phyloP scores from a whole-genome alignment of 2,329 filamentous ascomycete genomes.

The Zymoseptoria tritici region DNA sequence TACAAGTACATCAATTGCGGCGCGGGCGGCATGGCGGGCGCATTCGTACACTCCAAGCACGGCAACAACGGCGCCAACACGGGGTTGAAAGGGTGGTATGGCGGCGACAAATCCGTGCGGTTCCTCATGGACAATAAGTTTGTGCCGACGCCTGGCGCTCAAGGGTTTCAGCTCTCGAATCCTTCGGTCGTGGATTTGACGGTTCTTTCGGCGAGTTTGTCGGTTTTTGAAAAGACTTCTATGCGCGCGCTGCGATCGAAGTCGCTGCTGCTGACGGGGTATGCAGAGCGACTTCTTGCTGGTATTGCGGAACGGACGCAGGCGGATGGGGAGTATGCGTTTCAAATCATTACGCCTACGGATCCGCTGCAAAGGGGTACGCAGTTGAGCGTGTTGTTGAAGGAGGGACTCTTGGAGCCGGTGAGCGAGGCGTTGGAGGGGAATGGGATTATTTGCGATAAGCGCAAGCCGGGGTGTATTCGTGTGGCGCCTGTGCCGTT shows the following conservation, averaged over 20 bases:
- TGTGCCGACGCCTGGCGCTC: constrained; percentile 66
- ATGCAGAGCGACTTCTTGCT: constrained; percentile 61
- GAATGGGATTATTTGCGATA: constrained; percentile 68
- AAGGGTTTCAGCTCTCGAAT: constrained; percentile 78
- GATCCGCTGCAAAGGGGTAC: constrained; percentile 60
- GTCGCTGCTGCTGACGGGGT: constrained; percentile 65
- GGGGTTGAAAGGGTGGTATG: constrained; percentile 73
- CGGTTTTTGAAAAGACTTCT: constrained; percentile 62
- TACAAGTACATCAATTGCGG: constrained; percentile 95
- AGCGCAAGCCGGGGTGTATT: constrained; percentile 78
- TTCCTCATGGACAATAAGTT: constrained; percentile 82
- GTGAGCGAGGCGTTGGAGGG: constrained; percentile 58
- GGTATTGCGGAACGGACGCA: constrained; percentile 13
- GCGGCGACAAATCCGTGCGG: constrained; percentile 64
- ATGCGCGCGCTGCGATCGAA: constrained; percentile 65
- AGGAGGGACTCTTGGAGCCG: constrained; percentile 60
- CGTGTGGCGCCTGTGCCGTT: constrained; percentile 74
- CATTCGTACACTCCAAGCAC: constrained; percentile 73
- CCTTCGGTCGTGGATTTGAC: constrained; percentile 71
- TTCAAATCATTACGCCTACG: constrained; percentile 58
- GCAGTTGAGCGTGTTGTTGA: constrained; percentile 69
- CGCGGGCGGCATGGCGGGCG: constrained; percentile 69
- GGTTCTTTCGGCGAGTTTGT: constrained; percentile 61
- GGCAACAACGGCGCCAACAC: constrained; percentile 43
- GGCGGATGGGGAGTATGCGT: constrained; percentile 22